Evolutionary conservation across 176 grass and related monocot genomes (phyloP), one percentile per base, ranked within the genome.

Genomic region (Triticum dicoccoides): DNA sequence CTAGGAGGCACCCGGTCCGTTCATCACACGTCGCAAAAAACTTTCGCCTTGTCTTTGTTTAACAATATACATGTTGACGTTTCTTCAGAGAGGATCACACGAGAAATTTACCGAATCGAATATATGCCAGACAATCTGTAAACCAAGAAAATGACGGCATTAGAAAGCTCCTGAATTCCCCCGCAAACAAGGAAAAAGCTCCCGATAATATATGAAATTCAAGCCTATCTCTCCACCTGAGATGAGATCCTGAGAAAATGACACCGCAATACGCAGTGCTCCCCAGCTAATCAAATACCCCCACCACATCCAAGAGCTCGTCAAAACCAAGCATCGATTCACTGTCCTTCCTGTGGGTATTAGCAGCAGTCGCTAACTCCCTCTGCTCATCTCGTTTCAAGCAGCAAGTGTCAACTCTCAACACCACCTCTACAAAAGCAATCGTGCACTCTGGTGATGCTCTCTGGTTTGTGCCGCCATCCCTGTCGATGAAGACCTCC

Each of bases 71-170:
- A 58, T 3, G 14, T 27, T 4, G 54, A 58, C 54, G 54, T 58
- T 58, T 58, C 33, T 41, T 58, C 24, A 20, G 42, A 17, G 49
- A 17, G 49, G n/a, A 66, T 59, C 38, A 67, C 75, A 47, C 73
- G 23, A 80, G 13, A 45, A 47, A 39, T 45, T 27, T 23, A 62
- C 78, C 71, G 7, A 51, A 81, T 82, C 37, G 62, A 68, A 78
- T 33, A 7, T 6, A 58, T 90, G 74, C 33, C 34, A 32, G 76
- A 61, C 85, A 84, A 39, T 45, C 80, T 80, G 85, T 84, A 80
- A 80, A 75, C 76, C 76, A 76, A 21, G 69, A 87, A 84, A 91
- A 39, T 80, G 85, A 80, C 81, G 5, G 34, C 33, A 42, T 73
- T 61, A 65, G 73, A 80, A 80, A 11, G 15, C 8, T 8, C 12